Evolutionary conservation across 176 grass and related monocot species (phyloP).

Genomic region (Oryza glumipatula): DNA sequence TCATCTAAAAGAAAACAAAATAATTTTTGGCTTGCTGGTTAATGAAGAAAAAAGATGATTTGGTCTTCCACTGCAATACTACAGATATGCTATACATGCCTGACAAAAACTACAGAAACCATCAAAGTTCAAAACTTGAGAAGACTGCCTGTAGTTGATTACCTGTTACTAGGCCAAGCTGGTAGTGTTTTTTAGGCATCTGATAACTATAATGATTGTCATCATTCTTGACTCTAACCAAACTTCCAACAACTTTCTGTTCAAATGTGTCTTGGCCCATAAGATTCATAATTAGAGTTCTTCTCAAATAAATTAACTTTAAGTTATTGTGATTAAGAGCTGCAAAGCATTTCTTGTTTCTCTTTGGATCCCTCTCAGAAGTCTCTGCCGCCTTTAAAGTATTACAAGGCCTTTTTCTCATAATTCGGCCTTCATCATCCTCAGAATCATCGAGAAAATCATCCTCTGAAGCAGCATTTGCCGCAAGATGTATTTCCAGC

Average conservation of each 20-base stretch:
- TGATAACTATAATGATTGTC: constrained; percentile 19
- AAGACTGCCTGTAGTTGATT: constrained; percentile 37
- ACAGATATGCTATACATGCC: constrained; percentile 20
- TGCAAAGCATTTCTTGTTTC: constrained; percentile 55
- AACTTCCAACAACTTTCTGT: constrained; percentile 75
- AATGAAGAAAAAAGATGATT: neutral
- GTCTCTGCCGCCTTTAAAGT: constrained; percentile 34
- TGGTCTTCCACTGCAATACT: neutral
- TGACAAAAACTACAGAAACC: constrained; percentile 25
- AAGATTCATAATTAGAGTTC: constrained; percentile 62
- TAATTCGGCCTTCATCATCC: constrained; percentile 40
- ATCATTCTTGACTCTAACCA: constrained; percentile 67
- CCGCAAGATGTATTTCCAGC: constrained; percentile 69
- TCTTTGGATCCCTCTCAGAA: constrained; percentile 48
- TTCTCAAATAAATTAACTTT: constrained; percentile 69
- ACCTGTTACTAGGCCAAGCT: constrained; percentile 79
- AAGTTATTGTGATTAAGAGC: constrained; percentile 67
- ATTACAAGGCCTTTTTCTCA: constrained; percentile 38
- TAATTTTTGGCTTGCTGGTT: neutral
- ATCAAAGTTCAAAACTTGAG: constrained; percentile 11
- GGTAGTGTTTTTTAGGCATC: constrained; percentile 46
- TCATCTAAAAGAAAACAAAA: neutral
- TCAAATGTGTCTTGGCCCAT: constrained; percentile 71
- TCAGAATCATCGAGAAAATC: constrained; percentile 44
- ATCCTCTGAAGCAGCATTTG: constrained; percentile 63